A percentile compares a stretch with the other conserved stretches of the same genome.
Evolutionary conservation across 176 grass and related monocot genomes (phyloP).

Genomic region (Oryza meyeriana): DNA sequence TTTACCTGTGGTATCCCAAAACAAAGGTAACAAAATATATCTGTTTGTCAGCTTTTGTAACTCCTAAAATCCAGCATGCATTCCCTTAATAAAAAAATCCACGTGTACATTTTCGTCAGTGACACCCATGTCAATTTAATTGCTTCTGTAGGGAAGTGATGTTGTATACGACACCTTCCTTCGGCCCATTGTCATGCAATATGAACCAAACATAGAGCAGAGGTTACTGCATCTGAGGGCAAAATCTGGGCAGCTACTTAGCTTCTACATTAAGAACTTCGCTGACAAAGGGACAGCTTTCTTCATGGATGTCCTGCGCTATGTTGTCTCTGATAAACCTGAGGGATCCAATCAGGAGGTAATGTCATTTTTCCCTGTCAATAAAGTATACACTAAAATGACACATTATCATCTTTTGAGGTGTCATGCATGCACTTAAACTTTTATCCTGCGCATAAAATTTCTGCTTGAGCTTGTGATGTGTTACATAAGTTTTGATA

Average conservation of each 20-base stretch:
- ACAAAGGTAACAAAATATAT: constrained; percentile 63
- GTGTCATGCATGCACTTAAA: not conserved
- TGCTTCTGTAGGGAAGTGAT: constrained; percentile 72
- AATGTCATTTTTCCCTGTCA: constrained; percentile 13
- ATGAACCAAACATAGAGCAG: constrained; percentile 91
- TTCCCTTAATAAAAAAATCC: not conserved
- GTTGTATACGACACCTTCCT: constrained; percentile 85
- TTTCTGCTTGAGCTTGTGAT: not conserved
- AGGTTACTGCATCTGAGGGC: constrained; percentile 67
- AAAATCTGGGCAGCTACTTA: constrained; percentile 70
- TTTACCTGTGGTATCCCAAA: constrained; percentile 96
- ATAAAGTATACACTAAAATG: not conserved
- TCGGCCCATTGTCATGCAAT: constrained; percentile 89
- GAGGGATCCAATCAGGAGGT: constrained; percentile 50
- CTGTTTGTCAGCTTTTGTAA: not conserved
- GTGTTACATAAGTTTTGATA: not conserved
- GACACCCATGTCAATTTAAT: not conserved
- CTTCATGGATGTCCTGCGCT: constrained; percentile 67
- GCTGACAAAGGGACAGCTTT: constrained; percentile 73
- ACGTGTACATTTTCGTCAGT: not conserved
- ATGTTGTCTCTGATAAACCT: constrained; percentile 66
- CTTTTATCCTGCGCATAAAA: not conserved
- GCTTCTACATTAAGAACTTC: constrained; percentile 84
- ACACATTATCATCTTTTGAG: not conserved
- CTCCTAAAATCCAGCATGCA: not conserved